Evolutionary conservation across 2,329 filamentous ascomycete genomes (phyloP), one percentile per base, ranked within the genome.

Genomic region (Exutisphaerella laricina): DNA sequence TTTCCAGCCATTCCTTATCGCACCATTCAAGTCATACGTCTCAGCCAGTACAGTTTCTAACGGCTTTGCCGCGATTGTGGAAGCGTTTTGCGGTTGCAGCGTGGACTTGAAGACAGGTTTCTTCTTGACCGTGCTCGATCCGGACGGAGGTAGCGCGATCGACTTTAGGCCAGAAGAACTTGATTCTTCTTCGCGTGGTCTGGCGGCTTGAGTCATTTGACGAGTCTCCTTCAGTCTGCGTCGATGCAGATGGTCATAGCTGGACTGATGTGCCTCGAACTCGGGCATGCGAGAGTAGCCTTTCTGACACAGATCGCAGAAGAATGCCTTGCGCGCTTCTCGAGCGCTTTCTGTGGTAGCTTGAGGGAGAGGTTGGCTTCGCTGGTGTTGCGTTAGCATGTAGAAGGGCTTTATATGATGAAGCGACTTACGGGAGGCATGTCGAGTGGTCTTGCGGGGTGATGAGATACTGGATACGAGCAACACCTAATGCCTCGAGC

Each of bases 231-330:
- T 86, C 45, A 89, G 77, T 37, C 86, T 84, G 63, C 69, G 55
- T 64, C 88, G 89, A 67, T 98, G 92, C 57, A 86, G 85, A 68
- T 98, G 92, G 62, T 97, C 92, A 66, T 97, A 97, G 58, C 85
- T 92, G 51, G 82, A 82, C 43, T 96, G 85, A 65, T 98, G 92
- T 5, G 89, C 84, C 66, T 97, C 90, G 65, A 94, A 96, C 64
- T 97, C 90, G 62, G 94, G 90, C 75, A 94, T 90, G 43, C 92
- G 88, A 1, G 83, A 81, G 68, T 97, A 98, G 57, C 89, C 90
- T 69, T 97, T 97, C 51, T 84, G 81, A 71, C 92, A 97, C 41
- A 97, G 78, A 29, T 82, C 78, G 71, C 83, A 94, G 69, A 85
- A 88, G 69, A 94, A 92, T 23, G 85, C 80, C 59, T 82, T 84